Percentiles rank a stretch among this genome's conserved stretches.
phyloP scores from a whole-genome alignment of 352 stramenopile genomes.

The Globisporangium ultimum region DNA sequence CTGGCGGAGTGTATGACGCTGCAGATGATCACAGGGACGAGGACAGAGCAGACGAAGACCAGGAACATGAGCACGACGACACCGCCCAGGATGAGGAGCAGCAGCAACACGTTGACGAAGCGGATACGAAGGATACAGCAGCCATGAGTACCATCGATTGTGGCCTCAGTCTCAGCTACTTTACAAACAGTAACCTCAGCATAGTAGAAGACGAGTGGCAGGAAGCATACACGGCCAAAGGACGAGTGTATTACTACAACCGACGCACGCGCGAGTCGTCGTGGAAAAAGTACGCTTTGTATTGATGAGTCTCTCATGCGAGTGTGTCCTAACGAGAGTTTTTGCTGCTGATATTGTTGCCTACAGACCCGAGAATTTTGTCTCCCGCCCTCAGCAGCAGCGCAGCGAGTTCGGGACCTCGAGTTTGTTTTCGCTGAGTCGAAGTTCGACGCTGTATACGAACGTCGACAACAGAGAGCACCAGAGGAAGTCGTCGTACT shows the following conservation, averaged over 20 bases:
- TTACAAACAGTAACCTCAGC: constrained; percentile 16
- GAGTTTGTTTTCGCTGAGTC: constrained; percentile 10
- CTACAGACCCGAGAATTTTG: constrained; percentile 15
- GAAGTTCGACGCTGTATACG: not conserved
- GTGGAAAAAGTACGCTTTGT: constrained; percentile 63
- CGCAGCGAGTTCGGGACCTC: not conserved
- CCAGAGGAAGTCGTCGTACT: constrained; percentile 14
- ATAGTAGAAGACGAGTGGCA: constrained; percentile 59
- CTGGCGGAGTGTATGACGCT: constrained; percentile 4
- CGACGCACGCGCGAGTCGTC: constrained; percentile 79
- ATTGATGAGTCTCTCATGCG: not conserved
- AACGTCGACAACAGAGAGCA: constrained; percentile 23
- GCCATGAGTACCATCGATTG: not conserved
- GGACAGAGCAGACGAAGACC: not conserved
- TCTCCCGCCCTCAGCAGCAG: constrained; percentile 6
- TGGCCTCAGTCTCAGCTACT: constrained; percentile 5
- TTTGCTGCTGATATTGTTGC: not conserved
- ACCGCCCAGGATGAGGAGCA: constrained; percentile 15
- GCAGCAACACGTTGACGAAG: not conserved
- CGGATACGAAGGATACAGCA: not conserved
- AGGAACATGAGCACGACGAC: constrained; percentile 11
- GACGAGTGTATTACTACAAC: constrained; percentile 89
- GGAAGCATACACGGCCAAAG: constrained; percentile 81
- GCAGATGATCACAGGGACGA: too few species aligned
- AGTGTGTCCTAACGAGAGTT: not conserved